Percentiles rank a stretch among this genome's conserved stretches.
These are phyloP conservation scores for Sporothrix variecibatus DNA, from an alignment of 2,329 filamentous ascomycete species.

Conservation along the genomic window DNA sequence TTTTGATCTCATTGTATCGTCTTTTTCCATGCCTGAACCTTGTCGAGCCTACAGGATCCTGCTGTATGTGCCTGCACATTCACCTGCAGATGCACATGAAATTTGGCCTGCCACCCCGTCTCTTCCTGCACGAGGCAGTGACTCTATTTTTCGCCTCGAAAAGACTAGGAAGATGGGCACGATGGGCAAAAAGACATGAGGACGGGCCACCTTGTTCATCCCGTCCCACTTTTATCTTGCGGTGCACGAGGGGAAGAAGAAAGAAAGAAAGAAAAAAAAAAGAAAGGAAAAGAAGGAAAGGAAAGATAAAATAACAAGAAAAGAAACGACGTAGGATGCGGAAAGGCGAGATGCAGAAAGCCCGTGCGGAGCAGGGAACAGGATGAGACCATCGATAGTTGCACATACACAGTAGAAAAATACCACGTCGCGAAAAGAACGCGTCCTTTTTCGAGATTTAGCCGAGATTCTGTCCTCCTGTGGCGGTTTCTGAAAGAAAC, in stretches of 20 bases:
- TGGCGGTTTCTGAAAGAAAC: neutral
- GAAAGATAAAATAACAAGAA: too few relatives aligned
- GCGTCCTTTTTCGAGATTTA: neutral
- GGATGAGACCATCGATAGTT: neutral
- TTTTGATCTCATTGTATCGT: neutral
- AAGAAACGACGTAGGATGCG: neutral
- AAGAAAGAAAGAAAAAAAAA: too few relatives aligned
- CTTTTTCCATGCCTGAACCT: neutral
- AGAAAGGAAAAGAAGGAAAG: neutral
- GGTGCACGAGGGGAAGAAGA: neutral
- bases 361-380: neutral
- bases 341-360: constrained; percentile 1
- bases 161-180: neutral
- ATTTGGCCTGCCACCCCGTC: neutral
- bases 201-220: neutral
- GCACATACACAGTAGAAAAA: constrained; percentile 17
- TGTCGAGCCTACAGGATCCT: constrained; percentile 7
- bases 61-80: neutral
- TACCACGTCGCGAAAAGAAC: constrained; percentile 20
- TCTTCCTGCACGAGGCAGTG: neutral
- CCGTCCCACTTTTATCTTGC: neutral
- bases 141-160: neutral
- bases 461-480: constrained; percentile 3
- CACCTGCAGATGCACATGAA: constrained; percentile 12
- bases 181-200: neutral